Conservation (phyloP, 2,329 filamentous ascomycete genomes). For the Arthrocladium fulminans region DNA sequence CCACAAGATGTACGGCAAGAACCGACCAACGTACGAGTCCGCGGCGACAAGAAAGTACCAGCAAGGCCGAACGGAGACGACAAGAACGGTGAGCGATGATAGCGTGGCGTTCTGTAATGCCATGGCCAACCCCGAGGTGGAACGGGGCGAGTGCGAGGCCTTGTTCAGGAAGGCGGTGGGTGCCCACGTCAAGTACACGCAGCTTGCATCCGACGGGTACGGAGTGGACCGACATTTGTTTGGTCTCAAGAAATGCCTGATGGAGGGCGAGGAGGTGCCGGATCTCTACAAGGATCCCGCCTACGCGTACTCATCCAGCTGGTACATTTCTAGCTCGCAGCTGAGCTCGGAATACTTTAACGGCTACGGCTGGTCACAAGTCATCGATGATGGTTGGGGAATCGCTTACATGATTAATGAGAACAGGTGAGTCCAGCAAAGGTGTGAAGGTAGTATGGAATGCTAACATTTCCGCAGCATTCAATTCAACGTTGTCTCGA, state of each 20-base stretch:
- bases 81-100: constrained; percentile 82
- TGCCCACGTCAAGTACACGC: constrained; percentile 83
- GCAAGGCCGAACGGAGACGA: constrained; percentile 91
- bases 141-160: constrained; percentile 57
- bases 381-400: constrained; percentile 89
- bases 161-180: constrained; percentile 75
- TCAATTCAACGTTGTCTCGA: constrained; percentile 97
- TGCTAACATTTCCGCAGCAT: constrained; percentile 48
- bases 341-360: constrained; percentile 96
- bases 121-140: constrained; percentile 61
- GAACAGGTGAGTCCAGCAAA: constrained; percentile 57
- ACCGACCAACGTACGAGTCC: constrained; percentile 94
- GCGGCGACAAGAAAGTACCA: constrained; percentile 93
- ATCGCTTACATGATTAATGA: constrained; percentile 99
- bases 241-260: constrained; percentile 82
- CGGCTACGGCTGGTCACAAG: constrained; percentile 97
- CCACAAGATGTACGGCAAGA: constrained; percentile 98
- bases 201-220: constrained; percentile 78
- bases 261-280: constrained; percentile 70
- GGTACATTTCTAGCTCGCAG: constrained; percentile 84
- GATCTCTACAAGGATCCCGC: constrained; percentile 80
- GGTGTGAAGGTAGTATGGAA: constrained; percentile 2
- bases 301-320: constrained; percentile 71
- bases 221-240: constrained; percentile 97
- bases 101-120: constrained; percentile 82